Evolutionary conservation across 768 basidiomycete genomes (phyloP).

Genomic region (Russula brevipes): DNA sequence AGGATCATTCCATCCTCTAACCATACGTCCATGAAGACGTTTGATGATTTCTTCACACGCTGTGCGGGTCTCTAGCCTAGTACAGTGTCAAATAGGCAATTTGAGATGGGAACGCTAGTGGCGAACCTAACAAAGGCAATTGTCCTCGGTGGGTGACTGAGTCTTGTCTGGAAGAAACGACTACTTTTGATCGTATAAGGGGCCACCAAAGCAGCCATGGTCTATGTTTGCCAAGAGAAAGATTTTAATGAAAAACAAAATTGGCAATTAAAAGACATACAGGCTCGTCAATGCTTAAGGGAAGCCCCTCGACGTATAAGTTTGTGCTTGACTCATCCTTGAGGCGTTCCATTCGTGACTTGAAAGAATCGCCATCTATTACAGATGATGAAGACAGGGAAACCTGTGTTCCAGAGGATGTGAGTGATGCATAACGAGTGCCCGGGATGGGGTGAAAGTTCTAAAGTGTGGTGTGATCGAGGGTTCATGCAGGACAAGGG

Average conservation of each 20-base stretch:
- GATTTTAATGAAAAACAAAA: neutral
- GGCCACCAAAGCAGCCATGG: slow-evolving; percentile 57
- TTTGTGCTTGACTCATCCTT: slow-evolving; percentile 66
- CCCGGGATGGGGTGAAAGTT: slow-evolving; percentile 82
- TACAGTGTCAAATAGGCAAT: slow-evolving; percentile 4
- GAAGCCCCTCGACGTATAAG: slow-evolving; percentile 78
- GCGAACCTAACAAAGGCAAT: slow-evolving; percentile 76
- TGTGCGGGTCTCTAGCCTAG: slow-evolving; percentile 60
- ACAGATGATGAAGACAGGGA: slow-evolving; percentile 15
- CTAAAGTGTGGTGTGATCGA: slow-evolving; percentile 29
- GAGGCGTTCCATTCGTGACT: slow-evolving; percentile 72
- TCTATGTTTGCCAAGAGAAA: slow-evolving; percentile 35
- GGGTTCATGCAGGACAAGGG: slow-evolving; percentile 3
- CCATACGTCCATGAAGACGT: slow-evolving; percentile 72
- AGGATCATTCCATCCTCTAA: slow-evolving; percentile 71
- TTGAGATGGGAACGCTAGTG: neutral
- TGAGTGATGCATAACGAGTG: slow-evolving; percentile 47
- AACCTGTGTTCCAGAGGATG: slow-evolving; percentile 14
- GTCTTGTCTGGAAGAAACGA: slow-evolving; percentile 72
- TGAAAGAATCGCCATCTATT: slow-evolving; percentile 45
- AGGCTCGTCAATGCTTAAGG: slow-evolving; percentile 62
- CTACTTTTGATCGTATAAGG: slow-evolving; percentile 71
- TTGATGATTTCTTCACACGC: slow-evolving; percentile 78
- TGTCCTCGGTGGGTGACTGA: slow-evolving; percentile 71
- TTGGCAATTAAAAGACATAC: slow-evolving; percentile 33